Conservation (phyloP, 2,329 filamentous ascomycete species). For the Beauveria medogensis region DNA sequence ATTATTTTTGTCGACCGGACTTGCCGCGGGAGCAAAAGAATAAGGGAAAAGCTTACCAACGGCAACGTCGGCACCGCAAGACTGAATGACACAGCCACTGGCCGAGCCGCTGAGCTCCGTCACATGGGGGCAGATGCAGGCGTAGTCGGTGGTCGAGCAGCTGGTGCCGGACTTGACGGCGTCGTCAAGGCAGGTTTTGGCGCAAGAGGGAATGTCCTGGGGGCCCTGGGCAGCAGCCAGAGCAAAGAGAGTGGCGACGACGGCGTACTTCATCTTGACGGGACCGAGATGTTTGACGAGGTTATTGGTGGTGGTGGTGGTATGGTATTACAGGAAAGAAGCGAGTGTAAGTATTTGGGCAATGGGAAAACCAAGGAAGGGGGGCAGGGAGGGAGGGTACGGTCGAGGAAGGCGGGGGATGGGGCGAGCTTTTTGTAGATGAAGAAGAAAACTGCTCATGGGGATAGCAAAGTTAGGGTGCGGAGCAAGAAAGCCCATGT, state of each 20-base stretch:
- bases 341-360: constrained; percentile 24
- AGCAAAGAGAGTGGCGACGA: constrained; percentile 27
- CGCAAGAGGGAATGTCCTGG: constrained; percentile 30
- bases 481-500: neutral
- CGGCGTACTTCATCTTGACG: constrained; percentile 32
- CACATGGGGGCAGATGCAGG: constrained; percentile 29
- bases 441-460: neutral
- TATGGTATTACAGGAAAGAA: constrained; percentile 16
- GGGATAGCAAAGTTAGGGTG: neutral
- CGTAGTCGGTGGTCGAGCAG: constrained; percentile 25
- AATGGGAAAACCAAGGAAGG: constrained; percentile 13
- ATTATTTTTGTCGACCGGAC: neutral
- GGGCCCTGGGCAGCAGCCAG: constrained; percentile 26
- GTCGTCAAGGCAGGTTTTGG: constrained; percentile 27
- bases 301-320: constrained; percentile 5
- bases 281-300: neutral
- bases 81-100: constrained; percentile 27
- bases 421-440: constrained; percentile 23
- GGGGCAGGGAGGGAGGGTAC: constrained; percentile 15
- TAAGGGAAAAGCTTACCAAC: constrained; percentile 25
- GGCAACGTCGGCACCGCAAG: constrained; percentile 30
- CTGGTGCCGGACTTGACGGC: constrained; percentile 23
- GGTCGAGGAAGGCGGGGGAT: constrained; percentile 6
- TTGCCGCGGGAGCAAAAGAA: neutral
- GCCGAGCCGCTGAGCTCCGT: constrained; percentile 22